phyloP scores from a whole-genome alignment of 768 basidiomycete species.

The Mycena sanguinolenta region DNA sequence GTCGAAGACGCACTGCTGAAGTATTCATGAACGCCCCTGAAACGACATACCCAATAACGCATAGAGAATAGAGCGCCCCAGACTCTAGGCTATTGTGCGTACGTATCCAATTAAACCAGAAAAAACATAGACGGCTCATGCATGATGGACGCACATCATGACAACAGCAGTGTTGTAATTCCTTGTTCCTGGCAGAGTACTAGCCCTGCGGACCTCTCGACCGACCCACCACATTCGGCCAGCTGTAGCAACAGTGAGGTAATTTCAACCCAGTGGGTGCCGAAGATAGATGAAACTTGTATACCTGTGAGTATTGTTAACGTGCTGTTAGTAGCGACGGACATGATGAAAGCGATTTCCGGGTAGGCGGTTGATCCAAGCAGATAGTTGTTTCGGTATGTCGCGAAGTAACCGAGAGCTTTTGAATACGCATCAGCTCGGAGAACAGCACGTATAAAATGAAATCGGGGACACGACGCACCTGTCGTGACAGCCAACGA shows the following conservation, averaged over 20 bases:
- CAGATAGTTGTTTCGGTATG: slow-evolving; percentile 3
- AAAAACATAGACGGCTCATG: not conserved
- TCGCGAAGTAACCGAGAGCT: not conserved
- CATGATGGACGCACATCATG: slow-evolving; percentile 9
- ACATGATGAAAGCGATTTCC: not conserved
- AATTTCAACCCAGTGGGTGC: not conserved
- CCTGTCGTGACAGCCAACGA: not conserved
- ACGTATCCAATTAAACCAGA: not conserved
- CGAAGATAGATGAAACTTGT: not conserved
- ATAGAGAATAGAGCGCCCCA: slow-evolving; percentile 15
- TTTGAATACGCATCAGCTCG: not conserved
- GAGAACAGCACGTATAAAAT: not conserved
- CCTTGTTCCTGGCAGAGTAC: not conserved
- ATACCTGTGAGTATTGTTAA: slow-evolving; percentile 7
- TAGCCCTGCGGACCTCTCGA: not conserved
- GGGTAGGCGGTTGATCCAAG: not conserved
- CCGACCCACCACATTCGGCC: slow-evolving; percentile 17
- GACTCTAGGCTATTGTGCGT: slow-evolving; percentile 5
- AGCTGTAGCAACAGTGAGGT: not conserved
- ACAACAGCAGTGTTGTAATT: slow-evolving; percentile 4
- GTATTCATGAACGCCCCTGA: not conserved
- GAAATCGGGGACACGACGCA: not conserved
- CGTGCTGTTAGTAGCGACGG: not conserved
- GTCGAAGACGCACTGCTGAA: not conserved
- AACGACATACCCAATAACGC: slow-evolving; percentile 2